Base-by-base conservation (phyloP, 2,329 filamentous ascomycete species). In the Colletotrichum ledebouriae region DNA sequence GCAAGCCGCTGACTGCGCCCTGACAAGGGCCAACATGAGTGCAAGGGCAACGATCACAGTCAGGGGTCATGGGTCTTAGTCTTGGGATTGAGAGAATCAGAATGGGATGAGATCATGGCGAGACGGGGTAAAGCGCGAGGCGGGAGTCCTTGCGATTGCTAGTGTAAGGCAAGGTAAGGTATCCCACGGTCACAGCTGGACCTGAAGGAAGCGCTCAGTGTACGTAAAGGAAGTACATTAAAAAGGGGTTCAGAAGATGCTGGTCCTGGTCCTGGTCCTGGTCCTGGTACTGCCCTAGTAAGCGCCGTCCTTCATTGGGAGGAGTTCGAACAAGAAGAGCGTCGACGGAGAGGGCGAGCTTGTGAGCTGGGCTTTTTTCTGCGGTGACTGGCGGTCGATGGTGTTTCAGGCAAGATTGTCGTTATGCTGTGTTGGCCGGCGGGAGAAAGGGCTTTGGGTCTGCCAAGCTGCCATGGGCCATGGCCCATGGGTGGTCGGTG, bases 341-440 rank as follows among this genome's bases (percentile, higher is more conserved):
- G 42, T 57, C 59, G n/a, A 59, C 60, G 33, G 39, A 34, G 58
- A 44, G 33, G 34, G 49, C 10, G 52, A 69, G 55, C 53, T 65
- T 60, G 29, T 49, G 33, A 60, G 60, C 53, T 66, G 61, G 39
- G 56, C 13, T 20, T 53, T 34, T 37, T 7, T 25, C 25, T 25
- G 25, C 25, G 25, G 11, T 64, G 59, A 67, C 59, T 61, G 67
- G 67, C 46, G 42, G 57, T 57, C 12, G 50, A 64, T 47, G 56
- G 42, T 67, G 67, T 69, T 69, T 69, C 67, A 69, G 62, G 62
- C 57, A 46, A 69, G 63, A 69, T 67, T 69, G 67, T 69, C 50
- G 57, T 69, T 62, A 69, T 69, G 67, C 67, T 69, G 52, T 22
- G 50, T 50, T 63, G 37, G 53, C 15, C 15, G 37, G 20, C 29